phyloP scores from a whole-genome alignment of 495 filamentous ascomycete genomes.

The Podospora bellae-mahoneyi region DNA sequence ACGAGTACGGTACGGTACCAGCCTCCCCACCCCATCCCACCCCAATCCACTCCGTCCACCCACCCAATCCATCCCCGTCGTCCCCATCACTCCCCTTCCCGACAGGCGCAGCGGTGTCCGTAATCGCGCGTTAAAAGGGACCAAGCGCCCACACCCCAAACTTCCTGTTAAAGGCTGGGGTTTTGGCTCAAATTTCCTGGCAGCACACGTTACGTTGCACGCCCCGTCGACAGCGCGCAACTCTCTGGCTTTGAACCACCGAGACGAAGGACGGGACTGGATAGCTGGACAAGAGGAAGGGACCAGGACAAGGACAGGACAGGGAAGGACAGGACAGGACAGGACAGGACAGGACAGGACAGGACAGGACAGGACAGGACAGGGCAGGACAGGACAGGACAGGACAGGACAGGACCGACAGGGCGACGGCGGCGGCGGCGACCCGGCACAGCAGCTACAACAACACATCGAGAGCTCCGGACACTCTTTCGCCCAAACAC shows the following conservation, averaged over 20 bases:
- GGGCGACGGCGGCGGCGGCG: not conserved
- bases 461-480: constrained; percentile 2
- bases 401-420: not conserved
- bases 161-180: constrained; percentile 14
- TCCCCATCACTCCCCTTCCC: constrained; percentile 18
- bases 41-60: not conserved
- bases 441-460: constrained; percentile 1
- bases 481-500: constrained; percentile 4
- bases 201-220: not conserved
- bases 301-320: too few relatives aligned
- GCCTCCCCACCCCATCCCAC: not conserved
- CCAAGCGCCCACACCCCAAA: constrained; percentile 23
- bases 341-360: not conserved
- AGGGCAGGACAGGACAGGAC: not conserved
- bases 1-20: constrained; percentile 2
- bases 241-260: not conserved
- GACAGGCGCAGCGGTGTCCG: constrained; percentile 37
- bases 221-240: not conserved
- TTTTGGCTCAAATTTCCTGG: constrained; percentile 8
- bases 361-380: too few relatives aligned
- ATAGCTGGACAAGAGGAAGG: too few relatives aligned
- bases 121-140: constrained; percentile 48
- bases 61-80: not conserved
- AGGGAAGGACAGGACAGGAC: not conserved
- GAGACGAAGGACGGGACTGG: not conserved